Conservation (phyloP, 1,284 basidiomycete species). For the Mycosarcoma mackinlayi region DNA sequence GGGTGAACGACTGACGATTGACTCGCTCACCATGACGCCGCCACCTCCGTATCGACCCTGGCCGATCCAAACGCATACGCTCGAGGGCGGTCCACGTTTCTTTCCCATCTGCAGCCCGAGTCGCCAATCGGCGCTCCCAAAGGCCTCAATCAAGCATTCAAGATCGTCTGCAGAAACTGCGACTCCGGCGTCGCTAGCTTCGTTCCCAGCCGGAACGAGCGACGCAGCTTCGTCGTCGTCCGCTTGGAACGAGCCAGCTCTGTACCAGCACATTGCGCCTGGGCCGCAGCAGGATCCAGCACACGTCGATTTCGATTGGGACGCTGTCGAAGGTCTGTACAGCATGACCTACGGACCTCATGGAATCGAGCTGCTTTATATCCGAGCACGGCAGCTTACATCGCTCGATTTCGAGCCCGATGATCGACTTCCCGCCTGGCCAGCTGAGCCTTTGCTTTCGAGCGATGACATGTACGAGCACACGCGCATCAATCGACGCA, state of each 20-base stretch:
- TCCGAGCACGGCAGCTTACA: slow-evolving; percentile 48
- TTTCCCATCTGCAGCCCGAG: slow-evolving; percentile 25
- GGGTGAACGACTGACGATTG: slow-evolving; percentile 31
- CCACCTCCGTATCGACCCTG: slow-evolving; percentile 49
- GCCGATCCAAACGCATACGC: slow-evolving; percentile 29
- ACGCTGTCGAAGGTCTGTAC: slow-evolving; percentile 45
- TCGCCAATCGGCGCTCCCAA: slow-evolving; percentile 10
- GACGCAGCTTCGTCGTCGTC: neutral
- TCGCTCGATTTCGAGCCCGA: slow-evolving; percentile 49
- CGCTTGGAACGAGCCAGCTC: slow-evolving; percentile 3
- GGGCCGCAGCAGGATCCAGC: slow-evolving; percentile 42
- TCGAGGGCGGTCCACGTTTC: slow-evolving; percentile 21
- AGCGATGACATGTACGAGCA: slow-evolving; percentile 47
- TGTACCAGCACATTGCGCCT: slow-evolving; percentile 22
- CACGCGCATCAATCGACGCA: slow-evolving; percentile 36
- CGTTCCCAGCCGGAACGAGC: slow-evolving; percentile 1
- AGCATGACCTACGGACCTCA: slow-evolving; percentile 58
- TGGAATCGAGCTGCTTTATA: slow-evolving; percentile 54
- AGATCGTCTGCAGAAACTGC: neutral
- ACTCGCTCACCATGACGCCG: slow-evolving; percentile 45
- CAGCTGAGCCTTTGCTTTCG: slow-evolving; percentile 45
- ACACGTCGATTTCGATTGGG: slow-evolving; percentile 53
- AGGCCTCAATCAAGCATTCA: neutral
- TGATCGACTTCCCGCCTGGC: slow-evolving; percentile 33
- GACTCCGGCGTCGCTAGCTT: slow-evolving; percentile 10